Conservation (phyloP, 2,329 filamentous ascomycete genomes). For the Stagonosporopsis tanaceti region DNA sequence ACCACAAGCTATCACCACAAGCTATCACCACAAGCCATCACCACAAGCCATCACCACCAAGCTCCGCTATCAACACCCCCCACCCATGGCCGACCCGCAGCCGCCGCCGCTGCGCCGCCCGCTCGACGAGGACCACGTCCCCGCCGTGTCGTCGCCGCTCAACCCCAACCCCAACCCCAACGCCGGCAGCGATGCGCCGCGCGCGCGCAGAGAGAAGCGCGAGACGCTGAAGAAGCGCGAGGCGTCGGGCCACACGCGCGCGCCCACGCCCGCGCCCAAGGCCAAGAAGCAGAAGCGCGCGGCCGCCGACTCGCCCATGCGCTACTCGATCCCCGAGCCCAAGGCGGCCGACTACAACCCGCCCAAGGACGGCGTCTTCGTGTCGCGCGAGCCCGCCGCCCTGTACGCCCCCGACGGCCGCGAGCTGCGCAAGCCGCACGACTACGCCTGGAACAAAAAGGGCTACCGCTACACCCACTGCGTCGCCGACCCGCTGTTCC, state of each 20-base stretch:
- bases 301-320: constrained; percentile 56
- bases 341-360: constrained; percentile 58
- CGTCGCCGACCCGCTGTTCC: constrained; percentile 87
- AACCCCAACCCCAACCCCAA: constrained; percentile 72
- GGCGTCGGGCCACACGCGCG: constrained; percentile 51
- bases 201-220: constrained; percentile 59
- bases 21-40: too few species aligned
- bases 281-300: constrained; percentile 48
- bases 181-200: constrained; percentile 48
- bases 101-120: too few species aligned
- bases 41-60: too few species aligned
- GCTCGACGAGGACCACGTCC: constrained; percentile 63
- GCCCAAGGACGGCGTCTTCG: constrained; percentile 57
- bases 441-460: constrained; percentile 69
- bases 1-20: too few species aligned
- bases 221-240: constrained; percentile 64
- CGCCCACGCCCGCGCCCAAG: constrained; percentile 49
- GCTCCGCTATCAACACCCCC: background rate
- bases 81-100: constrained; percentile 44
- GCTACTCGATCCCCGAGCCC: constrained; percentile 60
- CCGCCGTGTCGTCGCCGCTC: constrained; percentile 75
- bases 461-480: constrained; percentile 89
- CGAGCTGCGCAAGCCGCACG: constrained; percentile 58
- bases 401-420: constrained; percentile 53
- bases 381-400: constrained; percentile 56